Percentiles rank a stretch among this genome's conserved stretches.
Evolutionary conservation across 192 early-diverging fungal species (phyloP).

Genomic region (Gonapodya prolifera): DNA sequence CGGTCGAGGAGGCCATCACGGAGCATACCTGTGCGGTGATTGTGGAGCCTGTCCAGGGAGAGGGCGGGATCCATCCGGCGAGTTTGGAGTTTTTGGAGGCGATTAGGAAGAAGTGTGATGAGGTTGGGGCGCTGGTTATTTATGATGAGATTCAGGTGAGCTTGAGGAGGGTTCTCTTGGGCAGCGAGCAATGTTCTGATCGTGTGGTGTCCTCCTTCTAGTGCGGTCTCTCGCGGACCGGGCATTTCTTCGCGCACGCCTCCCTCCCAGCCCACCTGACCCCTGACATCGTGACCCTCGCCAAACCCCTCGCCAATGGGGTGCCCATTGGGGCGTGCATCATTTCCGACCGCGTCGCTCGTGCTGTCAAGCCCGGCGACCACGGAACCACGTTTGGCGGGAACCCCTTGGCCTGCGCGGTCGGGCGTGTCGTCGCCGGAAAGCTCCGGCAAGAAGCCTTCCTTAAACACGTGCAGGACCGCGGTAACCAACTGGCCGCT

Average conservation of each 20-base stretch:
- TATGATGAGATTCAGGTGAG: conserved; percentile 88
- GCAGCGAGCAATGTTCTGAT: conserved; percentile 5
- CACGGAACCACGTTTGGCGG: conserved; percentile 99
- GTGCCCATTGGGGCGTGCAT: conserved; percentile 91
- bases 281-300: conserved; percentile 90
- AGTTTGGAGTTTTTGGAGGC: conserved; percentile 61
- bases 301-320: conserved; percentile 95
- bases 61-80: conserved; percentile 77
- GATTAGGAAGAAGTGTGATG: conserved; percentile 66
- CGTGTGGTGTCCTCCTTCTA: conserved; percentile 17
- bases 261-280: conserved; percentile 44
- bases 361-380: conserved; percentile 75
- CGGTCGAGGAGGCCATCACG: conserved; percentile 44
- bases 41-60: conserved; percentile 94
- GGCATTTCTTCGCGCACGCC: conserved; percentile 78
- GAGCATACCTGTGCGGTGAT: conserved; percentile 84
- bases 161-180: neutral
- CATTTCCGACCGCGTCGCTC: conserved; percentile 61
- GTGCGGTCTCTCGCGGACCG: conserved; percentile 85
- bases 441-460: conserved; percentile 60
- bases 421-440: conserved; percentile 58
- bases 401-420: conserved; percentile 77
- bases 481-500: conserved; percentile 47
- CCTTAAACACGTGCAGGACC: conserved; percentile 50
- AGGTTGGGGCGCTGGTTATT: conserved; percentile 79